A percentile compares a stretch with the other conserved stretches of the same genome.
Conservation (phyloP, 1,284 basidiomycete genomes). For the Paramarasmius palmivorus region DNA sequence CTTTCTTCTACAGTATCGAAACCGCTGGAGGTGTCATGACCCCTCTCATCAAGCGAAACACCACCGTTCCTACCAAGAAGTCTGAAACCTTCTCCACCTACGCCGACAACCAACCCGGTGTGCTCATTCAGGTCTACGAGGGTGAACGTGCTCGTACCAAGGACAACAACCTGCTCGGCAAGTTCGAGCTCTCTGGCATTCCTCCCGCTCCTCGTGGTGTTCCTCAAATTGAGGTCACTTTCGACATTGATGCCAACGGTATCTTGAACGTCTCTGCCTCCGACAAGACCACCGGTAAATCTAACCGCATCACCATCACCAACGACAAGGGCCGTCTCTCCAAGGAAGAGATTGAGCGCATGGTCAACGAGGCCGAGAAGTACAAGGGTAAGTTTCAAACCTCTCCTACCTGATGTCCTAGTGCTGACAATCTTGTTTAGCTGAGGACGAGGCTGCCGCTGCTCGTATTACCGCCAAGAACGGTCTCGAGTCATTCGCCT, state of each 20-base stretch:
- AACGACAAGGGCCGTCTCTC: slow-evolving; percentile 88
- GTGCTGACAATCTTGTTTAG: slow-evolving; percentile 34
- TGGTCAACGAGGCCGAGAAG: slow-evolving; percentile 80
- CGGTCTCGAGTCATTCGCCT: slow-evolving; percentile 89
- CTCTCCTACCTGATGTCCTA: too few relatives aligned
- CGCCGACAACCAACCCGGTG: slow-evolving; percentile 99
- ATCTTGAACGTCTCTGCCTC: slow-evolving; percentile 95
- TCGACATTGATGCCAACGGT: slow-evolving; percentile 99
- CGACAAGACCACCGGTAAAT: slow-evolving; percentile 98
- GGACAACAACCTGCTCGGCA: slow-evolving; percentile 99
- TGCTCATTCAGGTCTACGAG: slow-evolving; percentile 98
- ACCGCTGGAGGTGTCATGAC: slow-evolving; percentile 99
- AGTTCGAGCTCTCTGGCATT: slow-evolving; percentile 98
- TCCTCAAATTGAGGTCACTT: slow-evolving; percentile 97
- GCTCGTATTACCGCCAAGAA: slow-evolving; percentile 89
- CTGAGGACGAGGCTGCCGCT: slow-evolving; percentile 82
- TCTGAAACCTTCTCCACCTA: slow-evolving; percentile 99
- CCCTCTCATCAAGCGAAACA: slow-evolving; percentile 97
- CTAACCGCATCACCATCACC: slow-evolving; percentile 86
- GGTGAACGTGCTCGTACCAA: slow-evolving; percentile 99
- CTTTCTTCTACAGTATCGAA: slow-evolving; percentile 69
- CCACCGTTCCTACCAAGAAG: slow-evolving; percentile 99
- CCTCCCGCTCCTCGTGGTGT: slow-evolving; percentile 98
- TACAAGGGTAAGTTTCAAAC: slow-evolving; percentile 62
- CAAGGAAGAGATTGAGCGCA: slow-evolving; percentile 88